These are phyloP conservation scores for Nakazawaea anatomiae DNA, from an alignment of 805 yeast species.

Conservation along the genomic window DNA sequence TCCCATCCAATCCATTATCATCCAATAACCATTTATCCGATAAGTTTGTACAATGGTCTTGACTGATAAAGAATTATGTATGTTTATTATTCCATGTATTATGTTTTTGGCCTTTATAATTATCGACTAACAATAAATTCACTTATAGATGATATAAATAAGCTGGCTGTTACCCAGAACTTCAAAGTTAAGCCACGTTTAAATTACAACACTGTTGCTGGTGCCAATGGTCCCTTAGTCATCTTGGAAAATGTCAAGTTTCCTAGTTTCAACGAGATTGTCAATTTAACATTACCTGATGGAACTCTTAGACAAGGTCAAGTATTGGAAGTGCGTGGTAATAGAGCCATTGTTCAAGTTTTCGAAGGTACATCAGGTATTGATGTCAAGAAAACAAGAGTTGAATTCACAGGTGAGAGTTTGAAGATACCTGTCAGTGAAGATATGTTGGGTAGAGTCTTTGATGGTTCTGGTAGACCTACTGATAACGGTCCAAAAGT, in stretches of 20 bases:
- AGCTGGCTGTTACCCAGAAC: conserved; percentile 87
- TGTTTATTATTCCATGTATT: conserved; percentile 11
- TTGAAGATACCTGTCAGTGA: conserved; percentile 93
- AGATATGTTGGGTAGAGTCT: conserved; percentile 95
- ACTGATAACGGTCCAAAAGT: conserved; percentile 98
- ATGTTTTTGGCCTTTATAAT: background rate
- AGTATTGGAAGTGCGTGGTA: conserved; percentile 95
- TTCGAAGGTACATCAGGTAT: conserved; percentile 99
- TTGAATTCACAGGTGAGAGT: conserved; percentile 94
- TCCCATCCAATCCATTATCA: background rate
- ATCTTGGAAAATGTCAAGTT: conserved; percentile 80
- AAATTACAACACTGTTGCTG: conserved; percentile 94
- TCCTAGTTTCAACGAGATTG: conserved; percentile 94
- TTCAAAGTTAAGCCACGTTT: conserved; percentile 87
- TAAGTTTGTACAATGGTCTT: conserved; percentile 19
- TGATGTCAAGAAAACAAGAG: conserved; percentile 95
- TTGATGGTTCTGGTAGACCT: conserved; percentile 98
- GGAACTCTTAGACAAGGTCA: conserved; percentile 95
- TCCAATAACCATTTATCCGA: background rate
- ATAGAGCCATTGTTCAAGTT: conserved; percentile 96
- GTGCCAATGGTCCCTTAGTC: conserved; percentile 97
- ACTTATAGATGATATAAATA: conserved; percentile 62
- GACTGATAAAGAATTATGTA: conserved; percentile 35
- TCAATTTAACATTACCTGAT: conserved; percentile 92
- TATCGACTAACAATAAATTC: background rate